Conservation (phyloP, 169 alveolate species). For the Babesia ovata region DNA sequence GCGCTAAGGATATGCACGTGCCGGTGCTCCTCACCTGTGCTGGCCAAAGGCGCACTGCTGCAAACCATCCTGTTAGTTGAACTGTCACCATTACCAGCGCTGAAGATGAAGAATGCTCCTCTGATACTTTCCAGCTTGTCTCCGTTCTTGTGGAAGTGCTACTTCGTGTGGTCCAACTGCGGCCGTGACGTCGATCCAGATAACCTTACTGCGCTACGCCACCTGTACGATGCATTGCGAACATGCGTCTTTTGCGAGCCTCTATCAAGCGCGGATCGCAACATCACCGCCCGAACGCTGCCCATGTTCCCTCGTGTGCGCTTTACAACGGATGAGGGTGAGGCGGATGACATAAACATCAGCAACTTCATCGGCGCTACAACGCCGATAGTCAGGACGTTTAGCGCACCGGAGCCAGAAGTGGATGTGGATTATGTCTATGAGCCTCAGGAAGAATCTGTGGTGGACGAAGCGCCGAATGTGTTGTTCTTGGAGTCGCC, state of each 20-base stretch:
- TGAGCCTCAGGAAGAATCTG: neutral
- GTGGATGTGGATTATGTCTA: neutral
- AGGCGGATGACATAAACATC: neutral
- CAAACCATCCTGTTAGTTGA: constrained; percentile 49
- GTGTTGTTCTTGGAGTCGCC: constrained; percentile 20
- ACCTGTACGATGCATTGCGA: constrained; percentile 45
- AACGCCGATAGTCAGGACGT: neutral
- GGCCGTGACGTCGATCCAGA: constrained; percentile 57
- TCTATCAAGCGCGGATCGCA: neutral
- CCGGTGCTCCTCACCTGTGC: constrained; percentile 55
- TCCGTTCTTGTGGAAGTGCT: constrained; percentile 66
- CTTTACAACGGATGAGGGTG: constrained; percentile 4
- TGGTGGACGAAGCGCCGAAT: neutral
- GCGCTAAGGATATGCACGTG: constrained; percentile 52
- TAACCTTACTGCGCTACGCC: constrained; percentile 36
- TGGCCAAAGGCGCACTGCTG: constrained; percentile 55
- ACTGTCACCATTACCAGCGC: constrained; percentile 24
- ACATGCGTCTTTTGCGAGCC: constrained; percentile 31
- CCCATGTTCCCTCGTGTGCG: constrained; percentile 33
- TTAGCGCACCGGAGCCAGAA: neutral
- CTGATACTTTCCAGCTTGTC: constrained; percentile 51
- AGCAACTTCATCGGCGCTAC: constrained; percentile 3
- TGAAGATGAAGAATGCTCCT: constrained; percentile 40
- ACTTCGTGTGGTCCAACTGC: constrained; percentile 63
- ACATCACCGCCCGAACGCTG: constrained; percentile 4